Conservation (phyloP, 1,284 basidiomycete species). For the Earliella scabrosa region DNA sequence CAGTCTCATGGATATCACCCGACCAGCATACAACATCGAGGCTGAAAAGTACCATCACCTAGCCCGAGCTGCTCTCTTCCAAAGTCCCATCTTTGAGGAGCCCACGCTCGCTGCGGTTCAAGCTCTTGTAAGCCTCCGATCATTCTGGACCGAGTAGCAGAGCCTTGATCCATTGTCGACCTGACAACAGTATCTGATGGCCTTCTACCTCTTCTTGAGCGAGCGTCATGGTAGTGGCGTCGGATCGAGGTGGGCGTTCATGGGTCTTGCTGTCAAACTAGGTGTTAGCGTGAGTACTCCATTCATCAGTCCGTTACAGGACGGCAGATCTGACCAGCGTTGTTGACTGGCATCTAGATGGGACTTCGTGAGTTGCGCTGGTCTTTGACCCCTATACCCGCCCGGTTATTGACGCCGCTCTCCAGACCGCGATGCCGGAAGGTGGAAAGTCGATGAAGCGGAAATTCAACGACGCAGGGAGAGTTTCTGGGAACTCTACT, state of each 20-base stretch:
- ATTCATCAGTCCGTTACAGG: neutral
- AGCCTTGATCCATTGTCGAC: neutral
- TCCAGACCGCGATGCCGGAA: conserved; percentile 73
- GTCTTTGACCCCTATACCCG: conserved; percentile 5
- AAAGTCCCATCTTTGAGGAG: conserved; percentile 72
- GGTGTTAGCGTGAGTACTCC: conserved; percentile 69
- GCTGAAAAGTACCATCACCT: conserved; percentile 82
- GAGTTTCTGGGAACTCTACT: conserved; percentile 78
- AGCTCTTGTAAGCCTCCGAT: conserved; percentile 54
- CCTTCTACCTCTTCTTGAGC: conserved; percentile 74
- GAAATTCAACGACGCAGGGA: conserved; percentile 70
- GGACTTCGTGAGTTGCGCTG: conserved; percentile 65
- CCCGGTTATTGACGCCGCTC: conserved; percentile 18
- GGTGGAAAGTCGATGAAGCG: conserved; percentile 61
- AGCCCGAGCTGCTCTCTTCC: conserved; percentile 72
- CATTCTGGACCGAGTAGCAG: neutral
- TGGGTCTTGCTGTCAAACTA: conserved; percentile 78
- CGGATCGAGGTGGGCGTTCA: conserved; percentile 77
- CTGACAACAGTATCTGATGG: conserved; percentile 67
- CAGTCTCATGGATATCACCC: conserved; percentile 66
- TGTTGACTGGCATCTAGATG: conserved; percentile 51
- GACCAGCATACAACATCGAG: conserved; percentile 71
- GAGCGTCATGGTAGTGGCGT: conserved; percentile 74
- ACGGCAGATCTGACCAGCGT: neutral
- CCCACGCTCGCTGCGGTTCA: conserved; percentile 76